Conservation (phyloP, 192 early-diverging fungal genomes). For the Geosiphon pyriformis region DNA sequence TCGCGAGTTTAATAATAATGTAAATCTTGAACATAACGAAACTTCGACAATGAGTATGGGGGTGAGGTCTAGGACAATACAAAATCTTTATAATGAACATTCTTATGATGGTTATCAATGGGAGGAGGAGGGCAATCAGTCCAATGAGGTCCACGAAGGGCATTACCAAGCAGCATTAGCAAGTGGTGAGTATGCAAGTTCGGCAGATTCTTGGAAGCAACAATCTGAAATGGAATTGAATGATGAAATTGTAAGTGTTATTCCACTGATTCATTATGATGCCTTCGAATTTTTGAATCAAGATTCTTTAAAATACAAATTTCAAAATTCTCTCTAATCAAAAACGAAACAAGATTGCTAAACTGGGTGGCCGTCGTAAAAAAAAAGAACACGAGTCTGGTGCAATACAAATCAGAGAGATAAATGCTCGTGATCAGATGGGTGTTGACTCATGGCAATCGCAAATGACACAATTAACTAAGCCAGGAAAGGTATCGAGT, state of each 20-base stretch:
- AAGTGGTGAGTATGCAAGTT: neutral
- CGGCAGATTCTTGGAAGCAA: neutral
- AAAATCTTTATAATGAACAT: neutral
- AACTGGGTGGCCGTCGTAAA: constrained; percentile 14
- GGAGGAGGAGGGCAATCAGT: neutral
- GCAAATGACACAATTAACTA: constrained; percentile 13
- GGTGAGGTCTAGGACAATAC: neutral
- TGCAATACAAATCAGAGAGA: constrained; percentile 21
- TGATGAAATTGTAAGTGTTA: constrained; percentile 14
- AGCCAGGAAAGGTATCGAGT: neutral
- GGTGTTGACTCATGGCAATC: constrained; percentile 16
- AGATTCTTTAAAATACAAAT: constrained; percentile 1
- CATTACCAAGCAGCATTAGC: neutral
- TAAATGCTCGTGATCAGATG: constrained; percentile 19
- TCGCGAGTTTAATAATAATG: neutral
- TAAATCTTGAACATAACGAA: neutral
- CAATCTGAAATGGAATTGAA: constrained; percentile 1
- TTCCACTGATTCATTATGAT: too few relatives aligned
- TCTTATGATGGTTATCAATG: neutral
- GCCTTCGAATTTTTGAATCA: neutral
- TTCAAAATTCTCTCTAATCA: neutral
- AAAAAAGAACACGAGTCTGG: constrained; percentile 6
- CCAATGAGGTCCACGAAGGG: neutral
- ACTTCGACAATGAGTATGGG: neutral
- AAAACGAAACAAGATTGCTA: neutral